These are phyloP conservation scores for Colletotrichum somersetense DNA, from an alignment of 2,329 filamentous ascomycete genomes.

Conservation along the genomic window DNA sequence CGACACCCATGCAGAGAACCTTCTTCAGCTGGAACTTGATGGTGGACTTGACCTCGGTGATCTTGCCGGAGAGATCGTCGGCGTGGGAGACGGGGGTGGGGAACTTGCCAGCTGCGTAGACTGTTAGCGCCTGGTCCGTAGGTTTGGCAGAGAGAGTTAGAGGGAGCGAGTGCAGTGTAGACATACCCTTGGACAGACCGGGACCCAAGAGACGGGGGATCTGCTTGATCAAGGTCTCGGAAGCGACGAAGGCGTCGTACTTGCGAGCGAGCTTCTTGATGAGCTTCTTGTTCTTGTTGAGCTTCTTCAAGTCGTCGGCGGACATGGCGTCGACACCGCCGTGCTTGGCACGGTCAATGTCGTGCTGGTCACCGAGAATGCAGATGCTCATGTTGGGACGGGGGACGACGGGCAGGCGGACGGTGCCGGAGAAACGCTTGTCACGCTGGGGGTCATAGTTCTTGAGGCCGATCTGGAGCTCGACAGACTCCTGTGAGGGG, in stretches of 20 bases:
- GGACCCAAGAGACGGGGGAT: constrained; percentile 99
- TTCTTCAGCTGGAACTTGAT: constrained; percentile 99
- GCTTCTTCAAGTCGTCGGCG: constrained; percentile 99
- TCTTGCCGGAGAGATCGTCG: constrained; percentile 94
- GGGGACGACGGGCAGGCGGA: constrained; percentile 92
- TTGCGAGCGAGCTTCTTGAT: constrained; percentile 99
- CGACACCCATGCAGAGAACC: constrained; percentile 99
- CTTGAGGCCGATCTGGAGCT: constrained; percentile 94
- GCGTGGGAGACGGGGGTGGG: constrained; percentile 96
- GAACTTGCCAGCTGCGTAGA: constrained; percentile 91
- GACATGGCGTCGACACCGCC: constrained; percentile 98
- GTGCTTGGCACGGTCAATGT: constrained; percentile 99
- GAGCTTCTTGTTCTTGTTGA: constrained; percentile 99
- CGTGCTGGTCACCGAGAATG: constrained; percentile 84
- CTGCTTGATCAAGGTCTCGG: constrained; percentile 98
- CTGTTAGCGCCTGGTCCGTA: constrained; percentile 46
- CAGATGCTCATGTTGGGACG: constrained; percentile 93
- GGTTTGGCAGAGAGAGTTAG: neutral
- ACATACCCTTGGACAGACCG: constrained; percentile 94
- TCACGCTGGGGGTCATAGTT: constrained; percentile 99
- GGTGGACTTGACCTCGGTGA: constrained; percentile 99
- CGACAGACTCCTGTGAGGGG: constrained; percentile 74
- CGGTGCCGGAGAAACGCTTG: constrained; percentile 99
- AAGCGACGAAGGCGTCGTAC: constrained; percentile 99
- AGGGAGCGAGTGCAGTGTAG: neutral